Percentiles rank a stretch among this genome's conserved stretches.
Evolutionary conservation across 805 yeast species (phyloP).

Genomic region (Candida loeiensis): DNA sequence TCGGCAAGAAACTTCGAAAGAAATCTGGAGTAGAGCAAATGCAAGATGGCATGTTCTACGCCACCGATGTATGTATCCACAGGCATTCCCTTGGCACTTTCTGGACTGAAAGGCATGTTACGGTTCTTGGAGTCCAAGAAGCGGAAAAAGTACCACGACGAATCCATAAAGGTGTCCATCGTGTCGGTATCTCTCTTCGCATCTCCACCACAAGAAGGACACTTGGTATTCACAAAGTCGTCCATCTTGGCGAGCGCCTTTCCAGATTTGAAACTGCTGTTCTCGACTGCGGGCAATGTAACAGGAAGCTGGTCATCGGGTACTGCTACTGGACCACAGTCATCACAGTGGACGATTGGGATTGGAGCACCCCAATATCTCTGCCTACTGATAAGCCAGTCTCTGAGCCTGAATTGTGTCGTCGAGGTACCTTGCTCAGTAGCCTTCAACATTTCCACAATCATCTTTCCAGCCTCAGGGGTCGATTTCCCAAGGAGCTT

Average conservation of each 20-base stretch:
- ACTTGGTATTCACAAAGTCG: conserved; percentile 66
- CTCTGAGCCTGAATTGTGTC: conserved; percentile 67
- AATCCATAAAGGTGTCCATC: conserved; percentile 98
- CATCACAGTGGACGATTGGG: conserved; percentile 83
- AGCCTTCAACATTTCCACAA: conserved; percentile 41
- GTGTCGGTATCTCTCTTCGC: conserved; percentile 94
- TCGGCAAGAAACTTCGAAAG: conserved; percentile 72
- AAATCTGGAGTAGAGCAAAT: conserved; percentile 81
- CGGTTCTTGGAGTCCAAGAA: conserved; percentile 71
- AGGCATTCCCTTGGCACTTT: conserved; percentile 60
- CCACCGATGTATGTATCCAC: conserved; percentile 94
- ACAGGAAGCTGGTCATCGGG: conserved; percentile 89
- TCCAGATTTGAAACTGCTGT: conserved; percentile 58
- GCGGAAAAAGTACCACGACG: conserved; percentile 94
- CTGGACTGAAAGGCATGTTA: conserved; percentile 48
- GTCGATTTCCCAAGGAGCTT: conserved; percentile 47
- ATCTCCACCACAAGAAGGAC: conserved; percentile 73
- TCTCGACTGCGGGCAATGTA: conserved; percentile 58
- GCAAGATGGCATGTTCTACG: conserved; percentile 94
- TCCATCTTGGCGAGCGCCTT: conserved; percentile 54
- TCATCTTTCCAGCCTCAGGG: conserved; percentile 47
- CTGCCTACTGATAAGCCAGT: conserved; percentile 94
- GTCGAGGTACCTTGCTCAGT: conserved; percentile 43
- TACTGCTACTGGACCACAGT: conserved; percentile 89
- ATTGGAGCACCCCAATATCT: conserved; percentile 99